Evolutionary conservation across 2,329 filamentous ascomycete genomes (phyloP), one percentile per base, ranked within the genome.

Genomic region (Sclerotinia borealis): DNA sequence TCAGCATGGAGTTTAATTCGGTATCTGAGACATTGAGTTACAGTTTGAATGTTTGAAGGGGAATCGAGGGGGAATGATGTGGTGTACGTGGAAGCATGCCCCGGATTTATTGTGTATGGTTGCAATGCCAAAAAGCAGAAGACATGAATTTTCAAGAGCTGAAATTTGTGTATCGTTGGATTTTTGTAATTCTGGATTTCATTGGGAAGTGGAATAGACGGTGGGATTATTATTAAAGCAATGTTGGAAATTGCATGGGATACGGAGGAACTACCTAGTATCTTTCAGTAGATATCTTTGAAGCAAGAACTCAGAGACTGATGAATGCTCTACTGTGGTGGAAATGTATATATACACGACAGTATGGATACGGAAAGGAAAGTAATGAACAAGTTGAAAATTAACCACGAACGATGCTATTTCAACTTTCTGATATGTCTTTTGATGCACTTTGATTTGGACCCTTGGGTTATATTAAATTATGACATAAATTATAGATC

Each of bases 141-240:
- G 45, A 64, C 43, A 69, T 67, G 67, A 65, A 68, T 68, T 68
- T 69, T 72, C 70, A 73, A 72, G 71, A 65, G 71, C 70, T 71
- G 70, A 72, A 68, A 63, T 67, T 68, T 69, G 65, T 70, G 67
- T 67, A 52, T 66, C 51, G 37, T 64, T 63, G 60, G 63, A 59
- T 56, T 36, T 48, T 37, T 39, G 59, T 11, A 41, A 47, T 59
- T 50, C 36, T 52, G 62, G 37, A 56, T 54, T 47, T 48, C 8
- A 4, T 48, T 48, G 62, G 37, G n/a, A 22, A 31, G 17, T 41
- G 56, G 48, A n/a, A 37, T 59, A 29, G 45, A 27, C n/a, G 48
- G 48, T 34, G 22, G 59, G 59, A 10, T 45, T 22, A 29, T 45
- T 22, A 29, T 19, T 22, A 36, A 34, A 51, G 17, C 29, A 31